Evolutionary conservation across 352 stramenopile genomes (phyloP).

Genomic region (Pseudoperonospora humuli): DNA sequence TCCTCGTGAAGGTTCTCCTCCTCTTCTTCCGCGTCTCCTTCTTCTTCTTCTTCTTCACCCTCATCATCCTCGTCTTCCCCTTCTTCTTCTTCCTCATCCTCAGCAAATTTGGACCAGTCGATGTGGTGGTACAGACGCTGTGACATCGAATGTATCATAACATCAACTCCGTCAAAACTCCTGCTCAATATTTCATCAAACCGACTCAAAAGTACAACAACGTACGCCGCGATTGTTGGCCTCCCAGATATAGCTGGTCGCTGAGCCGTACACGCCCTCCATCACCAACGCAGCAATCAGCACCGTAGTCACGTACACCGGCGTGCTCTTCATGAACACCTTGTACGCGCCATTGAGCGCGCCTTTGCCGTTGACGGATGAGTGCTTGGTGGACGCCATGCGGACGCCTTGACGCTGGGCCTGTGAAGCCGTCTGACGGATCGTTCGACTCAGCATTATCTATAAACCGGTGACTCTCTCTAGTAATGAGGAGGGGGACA

Average conservation of each 20-base stretch:
- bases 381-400: slow-evolving; percentile 56
- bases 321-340: slow-evolving; percentile 76
- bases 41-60: slow-evolving; percentile 9
- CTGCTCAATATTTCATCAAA: not conserved
- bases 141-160: not conserved
- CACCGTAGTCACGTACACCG: slow-evolving; percentile 75
- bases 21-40: slow-evolving; percentile 16
- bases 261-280: slow-evolving; percentile 64
- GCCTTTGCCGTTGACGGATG: slow-evolving; percentile 72
- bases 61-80: slow-evolving; percentile 55
- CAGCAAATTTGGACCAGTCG: slow-evolving; percentile 82
- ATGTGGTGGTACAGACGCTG: slow-evolving; percentile 86
- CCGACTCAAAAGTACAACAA: slow-evolving; percentile 6
- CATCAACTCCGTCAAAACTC: slow-evolving; percentile 21
- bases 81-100: slow-evolving; percentile 77
- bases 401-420: slow-evolving; percentile 34
- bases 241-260: slow-evolving; percentile 76
- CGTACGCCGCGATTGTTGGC: slow-evolving; percentile 74
- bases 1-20: slow-evolving; percentile 30
- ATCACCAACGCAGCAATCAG: slow-evolving; percentile 57
- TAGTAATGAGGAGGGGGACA: slow-evolving; percentile 7
- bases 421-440: slow-evolving; percentile 36
- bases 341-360: slow-evolving; percentile 57
- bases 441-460: slow-evolving; percentile 49
- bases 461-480: slow-evolving; percentile 6